Evolutionary conservation across 192 early-diverging fungal species (phyloP).

Genomic region (Coemansia sp.): DNA sequence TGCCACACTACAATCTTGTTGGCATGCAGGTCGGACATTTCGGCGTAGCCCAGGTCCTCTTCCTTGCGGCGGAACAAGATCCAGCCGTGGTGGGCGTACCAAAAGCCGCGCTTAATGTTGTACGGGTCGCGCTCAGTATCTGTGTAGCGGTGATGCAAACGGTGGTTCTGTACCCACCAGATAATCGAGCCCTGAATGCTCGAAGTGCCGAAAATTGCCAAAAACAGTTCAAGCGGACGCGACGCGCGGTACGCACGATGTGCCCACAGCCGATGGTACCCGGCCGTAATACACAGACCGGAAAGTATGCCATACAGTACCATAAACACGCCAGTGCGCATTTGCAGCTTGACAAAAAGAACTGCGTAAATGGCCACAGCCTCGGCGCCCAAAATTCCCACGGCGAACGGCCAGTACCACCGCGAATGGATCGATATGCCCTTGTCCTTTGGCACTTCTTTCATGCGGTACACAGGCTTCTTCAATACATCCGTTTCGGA

Average conservation of each 20-base stretch:
- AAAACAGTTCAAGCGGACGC: constrained; percentile 57
- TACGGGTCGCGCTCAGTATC: constrained; percentile 86
- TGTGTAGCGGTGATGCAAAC: constrained; percentile 84
- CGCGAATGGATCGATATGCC: constrained; percentile 39
- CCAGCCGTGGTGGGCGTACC: constrained; percentile 85
- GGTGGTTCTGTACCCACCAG: constrained; percentile 85
- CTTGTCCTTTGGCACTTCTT: constrained; percentile 37
- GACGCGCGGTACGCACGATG: constrained; percentile 74
- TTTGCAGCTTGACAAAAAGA: constrained; percentile 69
- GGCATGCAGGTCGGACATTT: constrained; percentile 74
- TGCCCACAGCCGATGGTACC: constrained; percentile 81
- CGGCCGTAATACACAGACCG: constrained; percentile 87
- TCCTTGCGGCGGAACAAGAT: constrained; percentile 75
- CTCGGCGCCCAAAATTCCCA: constrained; percentile 57
- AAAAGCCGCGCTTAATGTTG: constrained; percentile 74
- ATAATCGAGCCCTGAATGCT: constrained; percentile 78
- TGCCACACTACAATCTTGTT: constrained; percentile 73
- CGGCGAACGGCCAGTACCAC: constrained; percentile 56
- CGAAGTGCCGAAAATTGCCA: constrained; percentile 65
- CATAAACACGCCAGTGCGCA: constrained; percentile 56
- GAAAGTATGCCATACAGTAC: constrained; percentile 68
- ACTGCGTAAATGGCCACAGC: constrained; percentile 75
- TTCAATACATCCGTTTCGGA: constrained; percentile 18
- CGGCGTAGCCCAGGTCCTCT: constrained; percentile 71
- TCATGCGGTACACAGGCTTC: constrained; percentile 45